These are phyloP conservation scores for Camellia granthamiana DNA, from an alignment of 148 eudicot genomes.

Conservation along the genomic window DNA sequence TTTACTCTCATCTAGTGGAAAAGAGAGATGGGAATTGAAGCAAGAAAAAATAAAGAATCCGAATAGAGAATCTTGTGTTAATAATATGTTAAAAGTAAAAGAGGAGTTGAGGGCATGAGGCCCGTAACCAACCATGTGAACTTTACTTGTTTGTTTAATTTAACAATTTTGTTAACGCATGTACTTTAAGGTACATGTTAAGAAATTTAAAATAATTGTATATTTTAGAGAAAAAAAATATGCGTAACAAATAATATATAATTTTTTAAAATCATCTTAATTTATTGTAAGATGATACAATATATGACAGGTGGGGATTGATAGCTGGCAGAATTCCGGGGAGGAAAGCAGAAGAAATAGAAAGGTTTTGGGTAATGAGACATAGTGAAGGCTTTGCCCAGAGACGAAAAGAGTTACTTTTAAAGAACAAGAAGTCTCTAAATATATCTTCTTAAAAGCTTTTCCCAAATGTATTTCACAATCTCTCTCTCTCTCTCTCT, in stretches of 20 bases:
- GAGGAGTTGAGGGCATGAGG: too few relatives aligned
- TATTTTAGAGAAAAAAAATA: background rate
- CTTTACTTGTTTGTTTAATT: background rate
- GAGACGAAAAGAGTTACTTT: conserved; percentile 8
- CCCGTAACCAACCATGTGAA: background rate
- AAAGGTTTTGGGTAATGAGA: conserved; percentile 50
- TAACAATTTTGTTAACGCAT: too few relatives aligned
- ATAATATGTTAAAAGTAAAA: too few relatives aligned
- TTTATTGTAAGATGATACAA: background rate
- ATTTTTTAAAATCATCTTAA: too few relatives aligned
- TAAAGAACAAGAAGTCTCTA: background rate
- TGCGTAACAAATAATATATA: too few relatives aligned
- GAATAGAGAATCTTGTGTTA: too few relatives aligned
- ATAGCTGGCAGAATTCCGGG: conserved; percentile 56
- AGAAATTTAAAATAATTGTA: too few relatives aligned
- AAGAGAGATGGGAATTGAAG: too few relatives aligned
- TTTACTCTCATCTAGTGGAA: too few relatives aligned
- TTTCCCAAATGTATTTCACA: background rate
- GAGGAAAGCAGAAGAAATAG: conserved; percentile 51
- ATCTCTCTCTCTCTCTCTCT: too few relatives aligned
- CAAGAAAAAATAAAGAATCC: too few relatives aligned
- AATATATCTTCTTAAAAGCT: background rate
- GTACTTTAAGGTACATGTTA: too few relatives aligned
- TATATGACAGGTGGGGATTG: conserved; percentile 38
- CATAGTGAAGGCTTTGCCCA: conserved; percentile 25